A percentile compares a stretch with the other conserved stretches of the same genome.
phyloP scores from a whole-genome alignment of 2,329 filamentous ascomycete species.

The Volutella citrinella region DNA sequence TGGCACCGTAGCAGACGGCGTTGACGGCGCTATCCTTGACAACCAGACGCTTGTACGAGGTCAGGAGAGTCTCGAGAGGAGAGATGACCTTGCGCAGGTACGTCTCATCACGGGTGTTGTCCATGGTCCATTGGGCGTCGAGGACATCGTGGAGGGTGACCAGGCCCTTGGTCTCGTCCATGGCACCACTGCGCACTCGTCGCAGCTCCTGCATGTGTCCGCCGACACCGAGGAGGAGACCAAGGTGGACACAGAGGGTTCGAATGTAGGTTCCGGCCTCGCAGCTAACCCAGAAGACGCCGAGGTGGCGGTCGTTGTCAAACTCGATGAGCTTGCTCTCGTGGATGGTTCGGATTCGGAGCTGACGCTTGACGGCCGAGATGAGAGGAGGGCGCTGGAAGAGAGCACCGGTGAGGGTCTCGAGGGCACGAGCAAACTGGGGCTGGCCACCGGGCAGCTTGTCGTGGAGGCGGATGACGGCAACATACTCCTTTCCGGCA shows the following conservation, averaged over 20 bases:
- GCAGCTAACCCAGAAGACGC: constrained; percentile 99
- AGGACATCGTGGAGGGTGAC: constrained; percentile 85
- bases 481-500: constrained; percentile 98
- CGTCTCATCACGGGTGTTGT: constrained; percentile 93
- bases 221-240: constrained; percentile 72
- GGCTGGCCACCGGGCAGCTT: constrained; percentile 90
- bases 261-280: constrained; percentile 97
- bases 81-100: constrained; percentile 89
- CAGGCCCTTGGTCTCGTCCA: constrained; percentile 85
- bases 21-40: constrained; percentile 86
- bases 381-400: constrained; percentile 92
- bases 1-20: constrained; percentile 96
- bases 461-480: constrained; percentile 91
- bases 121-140: constrained; percentile 92
- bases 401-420: constrained; percentile 92
- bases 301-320: constrained; percentile 95
- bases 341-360: constrained; percentile 97
- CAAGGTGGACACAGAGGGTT: constrained; percentile 93
- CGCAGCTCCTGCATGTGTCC: constrained; percentile 98
- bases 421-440: constrained; percentile 88
- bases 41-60: constrained; percentile 92
- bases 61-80: constrained; percentile 88
- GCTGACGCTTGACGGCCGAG: constrained; percentile 96
- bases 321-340: constrained; percentile 97
- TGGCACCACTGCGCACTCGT: constrained; percentile 88